Conservation (phyloP, 345 rosid genomes). For the Syzygium aromaticum region DNA sequence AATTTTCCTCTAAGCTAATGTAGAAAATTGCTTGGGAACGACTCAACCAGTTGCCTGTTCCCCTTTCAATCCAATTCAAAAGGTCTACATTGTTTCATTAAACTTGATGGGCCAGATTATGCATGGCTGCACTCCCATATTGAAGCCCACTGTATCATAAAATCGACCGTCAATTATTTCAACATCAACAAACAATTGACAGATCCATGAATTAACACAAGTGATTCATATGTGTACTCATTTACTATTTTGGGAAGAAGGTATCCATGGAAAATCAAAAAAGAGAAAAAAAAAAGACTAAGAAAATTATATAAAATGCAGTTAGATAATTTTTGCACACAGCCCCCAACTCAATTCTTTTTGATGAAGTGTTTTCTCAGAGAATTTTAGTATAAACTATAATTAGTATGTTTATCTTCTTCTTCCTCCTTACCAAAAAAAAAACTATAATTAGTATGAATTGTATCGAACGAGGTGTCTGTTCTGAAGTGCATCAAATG, state of each 20-base stretch:
- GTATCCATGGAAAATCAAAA: background rate
- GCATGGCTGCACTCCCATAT: background rate
- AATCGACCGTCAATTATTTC: background rate
- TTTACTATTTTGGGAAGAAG: background rate
- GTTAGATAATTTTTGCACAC: background rate
- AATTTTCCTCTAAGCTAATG: background rate
- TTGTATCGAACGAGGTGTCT: too few relatives aligned
- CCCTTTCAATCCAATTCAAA: background rate
- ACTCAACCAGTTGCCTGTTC: fast-evolving
- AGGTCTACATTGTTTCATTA: background rate
- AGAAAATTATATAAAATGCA: background rate
- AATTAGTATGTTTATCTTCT: too few relatives aligned
- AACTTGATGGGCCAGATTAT: background rate
- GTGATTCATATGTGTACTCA: background rate
- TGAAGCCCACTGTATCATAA: background rate
- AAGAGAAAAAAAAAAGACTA: background rate
- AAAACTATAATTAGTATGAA: too few relatives aligned
- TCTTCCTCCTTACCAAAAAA: too few relatives aligned
- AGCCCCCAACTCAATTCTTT: background rate
- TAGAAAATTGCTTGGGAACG: background rate
- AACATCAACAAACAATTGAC: too few relatives aligned
- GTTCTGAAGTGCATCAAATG: too few relatives aligned
- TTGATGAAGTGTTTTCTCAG: background rate
- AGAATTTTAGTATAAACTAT: too few relatives aligned
- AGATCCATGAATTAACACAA: background rate